phyloP scores from a whole-genome alignment of 345 rosid species.

The Durio zibethinus region DNA sequence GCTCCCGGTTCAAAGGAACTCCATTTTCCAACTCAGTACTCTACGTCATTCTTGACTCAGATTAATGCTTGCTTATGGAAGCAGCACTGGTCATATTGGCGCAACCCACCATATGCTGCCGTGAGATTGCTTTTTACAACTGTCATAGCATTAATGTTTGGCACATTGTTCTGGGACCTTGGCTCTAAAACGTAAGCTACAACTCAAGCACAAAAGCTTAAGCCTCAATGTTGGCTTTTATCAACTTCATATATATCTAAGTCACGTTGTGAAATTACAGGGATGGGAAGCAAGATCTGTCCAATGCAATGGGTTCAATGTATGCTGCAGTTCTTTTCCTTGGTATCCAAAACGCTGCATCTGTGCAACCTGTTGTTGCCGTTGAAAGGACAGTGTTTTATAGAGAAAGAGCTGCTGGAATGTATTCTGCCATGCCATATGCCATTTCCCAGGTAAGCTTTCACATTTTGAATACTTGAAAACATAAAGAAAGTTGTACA shows the following conservation, averaged over 20 bases:
- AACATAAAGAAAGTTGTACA: neutral
- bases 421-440: slow-evolving; percentile 72
- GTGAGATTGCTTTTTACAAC: slow-evolving; percentile 57
- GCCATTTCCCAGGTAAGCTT: slow-evolving; percentile 51
- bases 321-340: slow-evolving; percentile 65
- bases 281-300: slow-evolving; percentile 41
- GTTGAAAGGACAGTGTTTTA: slow-evolving; percentile 72
- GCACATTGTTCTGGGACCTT: slow-evolving; percentile 68
- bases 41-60: slow-evolving; percentile 52
- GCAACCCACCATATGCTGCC: slow-evolving; percentile 63
- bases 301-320: slow-evolving; percentile 78
- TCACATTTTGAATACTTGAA: neutral
- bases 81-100: slow-evolving; percentile 70
- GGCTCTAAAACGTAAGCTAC: slow-evolving; percentile 56
- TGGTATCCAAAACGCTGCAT: slow-evolving; percentile 50
- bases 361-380: slow-evolving; percentile 69
- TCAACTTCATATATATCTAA: neutral
- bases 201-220: neutral
- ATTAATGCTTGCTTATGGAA: slow-evolving; percentile 71
- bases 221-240: neutral
- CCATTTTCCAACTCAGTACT: slow-evolving; percentile 48
- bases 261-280: slow-evolving; percentile 24
- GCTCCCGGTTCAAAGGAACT: slow-evolving; percentile 57
- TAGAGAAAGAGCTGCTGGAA: slow-evolving; percentile 74
- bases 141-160: slow-evolving; percentile 52